Percentiles rank a stretch among this genome's conserved stretches.
Evolutionary conservation across 2,329 filamentous ascomycete genomes (phyloP).

Genomic region (Apiospora saccharicola): DNA sequence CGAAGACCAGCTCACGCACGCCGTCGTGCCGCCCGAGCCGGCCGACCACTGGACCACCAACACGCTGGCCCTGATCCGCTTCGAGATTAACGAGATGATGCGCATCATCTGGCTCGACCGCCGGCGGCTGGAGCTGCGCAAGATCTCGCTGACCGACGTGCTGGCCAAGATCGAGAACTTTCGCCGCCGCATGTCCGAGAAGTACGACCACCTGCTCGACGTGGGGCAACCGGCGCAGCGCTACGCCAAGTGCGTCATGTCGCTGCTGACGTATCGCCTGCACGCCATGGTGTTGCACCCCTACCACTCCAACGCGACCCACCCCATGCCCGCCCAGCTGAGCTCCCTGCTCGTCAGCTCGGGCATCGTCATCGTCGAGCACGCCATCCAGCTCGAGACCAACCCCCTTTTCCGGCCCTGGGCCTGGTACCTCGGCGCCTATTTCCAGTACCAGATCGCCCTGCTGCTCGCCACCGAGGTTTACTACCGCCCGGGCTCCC

Average conservation of each 20-base stretch:
- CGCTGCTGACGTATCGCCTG: constrained; percentile 67
- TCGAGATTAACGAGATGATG: constrained; percentile 78
- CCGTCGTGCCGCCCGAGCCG: constrained; percentile 51
- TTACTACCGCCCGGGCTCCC: constrained; percentile 63
- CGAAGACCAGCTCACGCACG: constrained; percentile 65
- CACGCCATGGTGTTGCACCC: constrained; percentile 74
- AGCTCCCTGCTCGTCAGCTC: constrained; percentile 69
- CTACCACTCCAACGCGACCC: constrained; percentile 61
- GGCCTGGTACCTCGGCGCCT: constrained; percentile 75
- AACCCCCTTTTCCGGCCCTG: constrained; percentile 59
- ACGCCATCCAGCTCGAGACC: constrained; percentile 55
- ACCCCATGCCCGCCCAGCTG: constrained; percentile 66
- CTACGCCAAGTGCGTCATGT: constrained; percentile 69
- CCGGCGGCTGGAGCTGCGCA: constrained; percentile 67
- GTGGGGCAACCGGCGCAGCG: constrained; percentile 66
- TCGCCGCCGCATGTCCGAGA: constrained; percentile 67
- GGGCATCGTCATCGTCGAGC: constrained; percentile 59
- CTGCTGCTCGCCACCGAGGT: constrained; percentile 74
- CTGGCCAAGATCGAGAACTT: constrained; percentile 75
- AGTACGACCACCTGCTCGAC: constrained; percentile 70
- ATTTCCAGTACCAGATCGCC: constrained; percentile 76
- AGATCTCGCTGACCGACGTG: constrained; percentile 67
- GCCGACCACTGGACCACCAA: constrained; percentile 70
- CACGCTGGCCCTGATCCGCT: constrained; percentile 72
- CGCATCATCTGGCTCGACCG: constrained; percentile 75